phyloP scores from a whole-genome alignment of 2,329 filamentous ascomycete genomes.

The Aspergillus udagawae region DNA sequence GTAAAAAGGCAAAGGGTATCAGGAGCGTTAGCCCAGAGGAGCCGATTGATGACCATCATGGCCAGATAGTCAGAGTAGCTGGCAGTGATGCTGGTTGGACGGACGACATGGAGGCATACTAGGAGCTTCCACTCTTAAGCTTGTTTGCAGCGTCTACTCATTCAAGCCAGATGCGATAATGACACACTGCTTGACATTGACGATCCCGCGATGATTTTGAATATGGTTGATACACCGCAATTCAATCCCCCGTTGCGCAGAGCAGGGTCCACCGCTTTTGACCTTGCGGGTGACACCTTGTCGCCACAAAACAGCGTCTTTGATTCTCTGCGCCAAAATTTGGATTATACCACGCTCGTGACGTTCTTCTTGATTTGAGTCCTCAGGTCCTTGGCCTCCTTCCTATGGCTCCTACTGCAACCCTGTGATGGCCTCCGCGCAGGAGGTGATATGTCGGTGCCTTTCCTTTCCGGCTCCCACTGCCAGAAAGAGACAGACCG shows the following conservation, averaged over 20 bases:
- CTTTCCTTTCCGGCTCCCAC: conserved; percentile 2
- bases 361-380: conserved; percentile 17
- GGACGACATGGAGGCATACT: conserved; percentile 47
- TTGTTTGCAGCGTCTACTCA: conserved; percentile 10
- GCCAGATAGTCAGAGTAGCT: conserved; percentile 43
- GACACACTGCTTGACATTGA: conserved; percentile 21
- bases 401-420: conserved; percentile 1
- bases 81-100: conserved; percentile 54
- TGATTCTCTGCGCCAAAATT: conserved; percentile 29
- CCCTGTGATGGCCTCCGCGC: not conserved
- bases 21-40: conserved; percentile 44
- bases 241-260: not conserved
- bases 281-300: conserved; percentile 2
- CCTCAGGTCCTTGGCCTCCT: conserved; percentile 15
- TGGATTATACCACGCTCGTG: conserved; percentile 24
- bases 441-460: conserved; percentile 4
- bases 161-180: conserved; percentile 16
- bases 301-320: conserved; percentile 5
- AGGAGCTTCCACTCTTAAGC: conserved; percentile 12
- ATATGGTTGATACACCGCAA: conserved; percentile 6
- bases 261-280: conserved; percentile 7
- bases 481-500: conserved; percentile 4
- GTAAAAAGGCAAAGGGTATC: conserved; percentile 45
- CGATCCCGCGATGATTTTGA: conserved; percentile 25
- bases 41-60: conserved; percentile 38